Base-by-base conservation (phyloP, 1,284 basidiomycete genomes). In the Ustilago sp. region DNA sequence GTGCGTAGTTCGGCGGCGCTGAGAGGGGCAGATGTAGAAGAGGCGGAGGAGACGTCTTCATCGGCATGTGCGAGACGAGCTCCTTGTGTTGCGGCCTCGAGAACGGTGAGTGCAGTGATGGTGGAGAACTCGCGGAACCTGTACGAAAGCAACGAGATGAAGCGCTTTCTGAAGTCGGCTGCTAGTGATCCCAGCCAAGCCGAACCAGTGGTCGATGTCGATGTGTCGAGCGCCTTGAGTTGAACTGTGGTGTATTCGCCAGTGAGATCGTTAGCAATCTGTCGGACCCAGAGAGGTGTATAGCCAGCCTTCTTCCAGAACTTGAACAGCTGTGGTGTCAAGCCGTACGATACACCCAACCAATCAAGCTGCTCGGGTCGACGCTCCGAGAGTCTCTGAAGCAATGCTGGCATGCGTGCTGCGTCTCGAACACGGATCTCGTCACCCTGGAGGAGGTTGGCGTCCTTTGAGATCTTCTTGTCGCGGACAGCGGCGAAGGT, bases 231-330 rank as follows among this genome's bases (percentile, higher is more conserved):
- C 23, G 80, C 74, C 63, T 93, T 92, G 68, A 98, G 87, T 94
- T 99, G 98, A 39, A 98, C 92, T 79, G 94, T 95, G 0, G 94
- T 94, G 86, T 98, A 93, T 87, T 99, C 97, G 57, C 97, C 97
- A 0, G 97, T 99, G 38, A 98, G 89, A 78, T 97, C 94, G 86
- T 95, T 98, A 76, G 92, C 90, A 28, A 94, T 95, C 87, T 99
- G 97, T 47, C 95, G 92, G 31, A 98, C 88, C 85, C 98, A 99
- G 19, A 99, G 88, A 0, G 97, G 97, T 0, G 93, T 90, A 86
- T 93, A 99, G 15, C 94, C 94, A 1, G 92, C 91, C 43, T 93
- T 90, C 87, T 98, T 98, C 97, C 97, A 99, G 88, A 99, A 99
- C 89, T 93, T 89, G 60, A 99, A 90, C 1, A 99, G 89, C 79